Percentiles rank a stretch among this genome's conserved stretches.
Evolutionary conservation across 495 filamentous ascomycete genomes (phyloP).

Genomic region (Lasiosphaeriaceae sp.): DNA sequence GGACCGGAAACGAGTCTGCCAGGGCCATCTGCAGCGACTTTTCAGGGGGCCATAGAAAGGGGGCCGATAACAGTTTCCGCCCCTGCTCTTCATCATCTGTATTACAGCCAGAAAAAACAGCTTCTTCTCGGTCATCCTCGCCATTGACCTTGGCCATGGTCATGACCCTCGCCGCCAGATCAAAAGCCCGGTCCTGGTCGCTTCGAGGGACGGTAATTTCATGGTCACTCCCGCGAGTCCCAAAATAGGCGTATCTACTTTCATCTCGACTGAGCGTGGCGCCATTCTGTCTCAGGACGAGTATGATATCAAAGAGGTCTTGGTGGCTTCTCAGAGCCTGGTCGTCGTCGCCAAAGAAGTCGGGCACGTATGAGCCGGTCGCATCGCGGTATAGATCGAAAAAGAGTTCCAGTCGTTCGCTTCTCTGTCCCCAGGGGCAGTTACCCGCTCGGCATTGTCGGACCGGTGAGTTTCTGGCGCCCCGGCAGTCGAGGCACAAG

Average conservation of each 20-base stretch:
- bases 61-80: not conserved
- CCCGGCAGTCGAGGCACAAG: conserved; percentile 20
- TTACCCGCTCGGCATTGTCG: not conserved
- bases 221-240: not conserved
- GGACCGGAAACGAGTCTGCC: conserved; percentile 21
- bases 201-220: not conserved
- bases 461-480: not conserved
- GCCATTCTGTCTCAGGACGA: conserved; percentile 12
- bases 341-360: conserved; percentile 13
- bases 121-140: not conserved
- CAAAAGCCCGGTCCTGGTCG: conserved; percentile 21
- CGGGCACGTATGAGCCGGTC: conserved; percentile 26
- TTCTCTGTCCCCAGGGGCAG: conserved; percentile 15
- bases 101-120: not conserved
- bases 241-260: conserved; percentile 3
- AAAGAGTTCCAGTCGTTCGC: conserved; percentile 20
- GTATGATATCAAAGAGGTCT: conserved; percentile 27
- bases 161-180: conserved; percentile 30
- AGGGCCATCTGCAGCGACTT: conserved; percentile 22
- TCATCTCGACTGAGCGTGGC: conserved; percentile 4
- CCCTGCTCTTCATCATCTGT: not conserved
- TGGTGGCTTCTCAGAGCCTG: conserved; percentile 23
- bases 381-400: conserved; percentile 31
- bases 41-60: conserved; percentile 22
- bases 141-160: conserved; percentile 26